Evolutionary conservation across 306 rosid species (phyloP).

Genomic region (Rosa lucieae): DNA sequence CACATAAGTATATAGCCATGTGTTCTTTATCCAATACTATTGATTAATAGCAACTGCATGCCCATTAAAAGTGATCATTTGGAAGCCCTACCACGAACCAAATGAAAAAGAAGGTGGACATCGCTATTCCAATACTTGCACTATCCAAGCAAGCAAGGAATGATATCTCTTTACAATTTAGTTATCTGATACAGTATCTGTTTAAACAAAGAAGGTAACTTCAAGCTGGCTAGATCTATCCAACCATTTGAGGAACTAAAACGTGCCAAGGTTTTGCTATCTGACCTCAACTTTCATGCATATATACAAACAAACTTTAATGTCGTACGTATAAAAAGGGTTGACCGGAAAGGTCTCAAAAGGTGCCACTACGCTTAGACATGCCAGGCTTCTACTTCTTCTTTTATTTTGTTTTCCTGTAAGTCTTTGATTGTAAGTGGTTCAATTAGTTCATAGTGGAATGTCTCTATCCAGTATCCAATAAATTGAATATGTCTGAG

Average conservation of each 20-base stretch:
- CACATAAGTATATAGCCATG: neutral
- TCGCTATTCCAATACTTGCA: neutral
- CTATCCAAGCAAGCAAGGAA: neutral
- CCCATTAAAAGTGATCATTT: neutral
- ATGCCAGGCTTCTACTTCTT: neutral
- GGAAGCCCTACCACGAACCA: neutral
- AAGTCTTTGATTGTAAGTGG: neutral
- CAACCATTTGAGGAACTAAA: neutral
- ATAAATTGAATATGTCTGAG: neutral
- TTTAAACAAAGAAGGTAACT: neutral
- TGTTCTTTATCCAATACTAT: neutral
- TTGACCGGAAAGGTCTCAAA: neutral
- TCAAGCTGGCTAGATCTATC: neutral
- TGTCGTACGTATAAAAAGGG: neutral
- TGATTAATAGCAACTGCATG: neutral
- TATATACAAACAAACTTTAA: neutral
- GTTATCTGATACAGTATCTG: neutral
- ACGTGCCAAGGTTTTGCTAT: neutral
- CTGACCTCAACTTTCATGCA: constrained; percentile 3
- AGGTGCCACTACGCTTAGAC: neutral
- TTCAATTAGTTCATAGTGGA: neutral
- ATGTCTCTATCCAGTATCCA: neutral
- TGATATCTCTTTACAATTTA: neutral
- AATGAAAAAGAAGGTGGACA: neutral
- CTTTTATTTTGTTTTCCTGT: neutral